Base-by-base conservation (phyloP, 2,329 filamentous ascomycete genomes). In the Aspergillus floridensis region DNA sequence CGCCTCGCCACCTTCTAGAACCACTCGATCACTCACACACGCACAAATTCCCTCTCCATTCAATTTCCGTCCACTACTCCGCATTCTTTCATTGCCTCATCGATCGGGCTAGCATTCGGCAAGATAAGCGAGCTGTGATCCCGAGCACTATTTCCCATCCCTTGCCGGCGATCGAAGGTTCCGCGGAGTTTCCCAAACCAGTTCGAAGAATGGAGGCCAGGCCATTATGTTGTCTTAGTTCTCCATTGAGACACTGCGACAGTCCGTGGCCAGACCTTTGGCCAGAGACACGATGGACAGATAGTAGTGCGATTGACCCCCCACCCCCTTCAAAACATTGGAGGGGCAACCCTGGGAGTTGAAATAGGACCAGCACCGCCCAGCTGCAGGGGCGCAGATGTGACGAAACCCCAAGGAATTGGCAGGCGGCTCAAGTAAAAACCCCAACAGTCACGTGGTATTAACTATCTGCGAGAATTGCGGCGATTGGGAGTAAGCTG, bases 391-490 rank as follows among this genome's bases (percentile, higher is more conserved):
- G 26, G 24, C 29, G 14, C 7, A 46, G 38, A 8, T 47, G 24
- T 19, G 22, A 16, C 16, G 3, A 29, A 29, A 47, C 2, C 5
- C 7, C 10, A 22, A 16, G 47, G 22, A 26, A 22, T 16, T 8
- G 35, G 31, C 35, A 38, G 35, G 51, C 51, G 51, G 51, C 51
- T 54, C 38, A 54, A 29, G 26, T 29, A 29, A 53, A n/a, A 10
- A 31, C 32, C 35, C 29, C 51, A 8, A 11, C 14, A 24, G 53
- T 59, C 57, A 59, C 57, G 57, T 59, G 57, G 7, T 48, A 14
- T 11, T 12, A 7, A 19, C 21, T 10, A 32, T 6, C 41, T 55
- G 53, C 53, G 41, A 41, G 16, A 5, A 44, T 44, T 16, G 38
- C 38, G 38, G 38, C 38, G 16, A 16, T 16, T 44, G 38, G 38